These are phyloP conservation scores for Heliamphora pulchella DNA, from an alignment of 179 eudicot genomes.

Conservation along the genomic window DNA sequence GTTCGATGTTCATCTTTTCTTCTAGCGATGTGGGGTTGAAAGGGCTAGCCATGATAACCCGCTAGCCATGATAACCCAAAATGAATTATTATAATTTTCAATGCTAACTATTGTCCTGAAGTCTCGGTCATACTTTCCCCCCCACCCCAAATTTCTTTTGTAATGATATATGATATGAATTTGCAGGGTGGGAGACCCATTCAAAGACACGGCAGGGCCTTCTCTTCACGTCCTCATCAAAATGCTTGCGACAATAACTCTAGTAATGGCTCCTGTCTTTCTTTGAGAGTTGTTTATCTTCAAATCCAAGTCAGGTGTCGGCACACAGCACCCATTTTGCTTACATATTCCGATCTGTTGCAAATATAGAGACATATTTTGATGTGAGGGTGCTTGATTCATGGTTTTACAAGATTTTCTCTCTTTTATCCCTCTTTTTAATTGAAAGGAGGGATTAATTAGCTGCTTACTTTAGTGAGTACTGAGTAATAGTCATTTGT, in stretches of 20 bases:
- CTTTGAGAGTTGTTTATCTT: slow-evolving; percentile 30
- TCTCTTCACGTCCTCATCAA: slow-evolving; percentile 88
- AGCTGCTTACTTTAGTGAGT: neutral
- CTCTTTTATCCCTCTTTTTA: neutral
- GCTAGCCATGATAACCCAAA: neutral
- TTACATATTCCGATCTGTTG: neutral
- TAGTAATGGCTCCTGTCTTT: slow-evolving; percentile 91
- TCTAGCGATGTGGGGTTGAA: neutral
- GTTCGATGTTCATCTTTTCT: neutral
- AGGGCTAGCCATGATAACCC: no score
- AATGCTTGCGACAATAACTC: slow-evolving; percentile 88
- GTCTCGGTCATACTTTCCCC: neutral
- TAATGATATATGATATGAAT: neutral
- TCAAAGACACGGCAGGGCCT: slow-evolving; percentile 95
- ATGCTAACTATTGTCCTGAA: no score
- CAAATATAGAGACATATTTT: slow-evolving; percentile 10
- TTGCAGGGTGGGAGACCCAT: slow-evolving; percentile 92
- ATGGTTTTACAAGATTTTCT: slow-evolving; percentile 19
- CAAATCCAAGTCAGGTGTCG: neutral
- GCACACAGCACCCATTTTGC: neutral
- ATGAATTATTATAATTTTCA: neutral
- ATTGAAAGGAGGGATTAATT: slow-evolving; percentile 21
- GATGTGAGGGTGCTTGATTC: slow-evolving; percentile 24
- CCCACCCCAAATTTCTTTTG: neutral
- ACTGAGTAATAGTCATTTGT: neutral